Conservation (phyloP, 176 grass and related monocot species). For the Carex littledalei region DNA sequence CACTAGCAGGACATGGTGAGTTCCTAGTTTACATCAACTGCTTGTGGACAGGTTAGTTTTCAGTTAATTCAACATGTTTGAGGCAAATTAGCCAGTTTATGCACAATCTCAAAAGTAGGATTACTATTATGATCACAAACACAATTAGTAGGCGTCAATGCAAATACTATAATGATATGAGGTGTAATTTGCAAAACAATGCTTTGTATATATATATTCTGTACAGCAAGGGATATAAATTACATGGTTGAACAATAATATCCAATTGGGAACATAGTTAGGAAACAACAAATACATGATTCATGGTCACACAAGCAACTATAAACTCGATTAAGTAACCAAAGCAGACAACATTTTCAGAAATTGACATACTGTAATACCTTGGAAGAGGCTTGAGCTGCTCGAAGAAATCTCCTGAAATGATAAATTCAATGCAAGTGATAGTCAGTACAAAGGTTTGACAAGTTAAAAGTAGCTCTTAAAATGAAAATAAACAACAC, state of each 20-base stretch:
- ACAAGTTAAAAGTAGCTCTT: neutral
- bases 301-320: neutral
- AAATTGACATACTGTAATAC: constrained; percentile 32
- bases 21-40: too few relatives aligned
- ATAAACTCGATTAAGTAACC: neutral
- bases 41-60: too few relatives aligned
- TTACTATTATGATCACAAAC: neutral
- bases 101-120: neutral
- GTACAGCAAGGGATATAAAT: neutral
- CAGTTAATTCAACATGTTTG: too few relatives aligned
- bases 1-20: too few relatives aligned
- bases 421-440: constrained; percentile 11
- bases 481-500: constrained; percentile 23
- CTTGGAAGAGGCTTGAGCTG: constrained; percentile 49
- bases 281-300: neutral
- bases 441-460: constrained; percentile 3
- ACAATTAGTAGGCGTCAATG: neutral
- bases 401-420: constrained; percentile 86
- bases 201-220: neutral
- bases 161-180: neutral
- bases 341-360: neutral
- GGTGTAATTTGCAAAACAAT: neutral
- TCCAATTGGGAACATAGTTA: too few relatives aligned
- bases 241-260: neutral
- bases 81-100: neutral